A percentile compares a stretch with the other conserved stretches of the same genome.
Evolutionary conservation across 352 stramenopile genomes (phyloP).

Genomic region (Phytophthora tubulina): DNA sequence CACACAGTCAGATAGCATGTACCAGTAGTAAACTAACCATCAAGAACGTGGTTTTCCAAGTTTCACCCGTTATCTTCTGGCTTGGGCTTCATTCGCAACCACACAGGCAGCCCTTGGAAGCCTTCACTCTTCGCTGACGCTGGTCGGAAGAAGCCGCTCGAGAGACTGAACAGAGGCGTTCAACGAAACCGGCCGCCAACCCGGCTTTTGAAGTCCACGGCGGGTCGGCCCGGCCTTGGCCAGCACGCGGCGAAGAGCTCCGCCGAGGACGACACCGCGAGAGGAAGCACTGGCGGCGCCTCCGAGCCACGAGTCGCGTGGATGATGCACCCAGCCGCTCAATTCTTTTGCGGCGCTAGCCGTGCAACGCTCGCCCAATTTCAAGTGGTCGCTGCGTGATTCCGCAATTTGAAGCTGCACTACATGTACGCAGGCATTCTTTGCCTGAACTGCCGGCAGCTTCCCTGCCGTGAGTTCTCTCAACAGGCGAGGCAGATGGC

Average conservation of each 20-base stretch:
- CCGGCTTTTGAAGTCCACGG: background rate
- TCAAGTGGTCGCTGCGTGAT: too few species aligned
- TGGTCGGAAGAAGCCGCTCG: conserved; percentile 34
- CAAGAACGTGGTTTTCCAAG: conserved; percentile 25
- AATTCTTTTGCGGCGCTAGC: too few species aligned
- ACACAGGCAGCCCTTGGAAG: background rate
- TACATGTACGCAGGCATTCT: too few species aligned
- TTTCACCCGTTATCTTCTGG: conserved; percentile 2
- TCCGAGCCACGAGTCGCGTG: too few species aligned
- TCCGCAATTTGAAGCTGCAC: too few species aligned
- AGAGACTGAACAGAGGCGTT: conserved; percentile 31
- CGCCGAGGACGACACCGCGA: background rate
- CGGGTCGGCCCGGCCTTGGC: conserved; percentile 7
- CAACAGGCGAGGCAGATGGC: too few species aligned
- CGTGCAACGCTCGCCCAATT: too few species aligned
- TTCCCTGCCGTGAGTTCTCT: too few species aligned
- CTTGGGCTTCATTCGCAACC: background rate
- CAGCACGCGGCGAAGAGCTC: background rate
- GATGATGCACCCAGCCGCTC: too few species aligned
- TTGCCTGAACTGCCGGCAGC: too few species aligned
- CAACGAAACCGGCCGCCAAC: conserved; percentile 20
- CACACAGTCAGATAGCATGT: conserved; percentile 39
- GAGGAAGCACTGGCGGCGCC: too few species aligned
- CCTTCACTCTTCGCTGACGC: conserved; percentile 2
- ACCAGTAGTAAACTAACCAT: conserved; percentile 39